Evolutionary conservation across 78 protist genomes (phyloP), one percentile per base, ranked within the genome.

Genomic region (Tieghemostelium lacteum): DNA sequence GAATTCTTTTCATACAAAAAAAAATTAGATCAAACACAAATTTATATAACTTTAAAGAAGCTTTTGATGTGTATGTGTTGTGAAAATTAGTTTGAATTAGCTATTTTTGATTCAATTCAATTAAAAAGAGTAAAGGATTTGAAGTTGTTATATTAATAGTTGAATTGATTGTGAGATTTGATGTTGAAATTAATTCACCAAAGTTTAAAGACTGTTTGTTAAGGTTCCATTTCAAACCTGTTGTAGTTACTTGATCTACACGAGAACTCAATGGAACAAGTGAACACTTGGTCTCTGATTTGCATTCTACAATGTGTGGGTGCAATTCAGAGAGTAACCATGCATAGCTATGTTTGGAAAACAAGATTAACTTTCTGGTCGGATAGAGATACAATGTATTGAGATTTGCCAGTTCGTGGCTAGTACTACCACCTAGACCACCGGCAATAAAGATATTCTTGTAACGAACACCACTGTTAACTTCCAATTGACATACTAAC

Each of bases 211-310:
- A 39, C 28, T 80, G 75, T 7, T 67, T 62, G 1, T 34, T 67
- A 50, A 69, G 22, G 69, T 80, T 80, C 89, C 89, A 80, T 52
- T 69, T 67, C 31, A 80, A 42, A 28, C 89, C 89, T 24, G 75
- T 67, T 1, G 89, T 80, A 19, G 71, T 57, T 39, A 69, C 89
- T 20, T 66, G 45, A 17, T 71, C 12, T 12, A 61, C 89, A n/a
- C 45, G 31, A 10, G 52, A 31, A 12, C 36, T 65, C 19, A 80
- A 37, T 16, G 89, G 89, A 24, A 80, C 33, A 16, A 80, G 20
- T 8, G 89, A 80, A 50, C 89, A 80, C 20, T 80, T 45, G 0
- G 74, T 73, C 17, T 57, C 77, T 22, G 28, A 34, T 58, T 42
- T 71, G n/a, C 60, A 40, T 63, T 57, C 29, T 14, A 80, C 69